These are phyloP conservation scores for Penicillium cosmopolitanum DNA, from an alignment of 495 filamentous ascomycete genomes.

Conservation along the genomic window DNA sequence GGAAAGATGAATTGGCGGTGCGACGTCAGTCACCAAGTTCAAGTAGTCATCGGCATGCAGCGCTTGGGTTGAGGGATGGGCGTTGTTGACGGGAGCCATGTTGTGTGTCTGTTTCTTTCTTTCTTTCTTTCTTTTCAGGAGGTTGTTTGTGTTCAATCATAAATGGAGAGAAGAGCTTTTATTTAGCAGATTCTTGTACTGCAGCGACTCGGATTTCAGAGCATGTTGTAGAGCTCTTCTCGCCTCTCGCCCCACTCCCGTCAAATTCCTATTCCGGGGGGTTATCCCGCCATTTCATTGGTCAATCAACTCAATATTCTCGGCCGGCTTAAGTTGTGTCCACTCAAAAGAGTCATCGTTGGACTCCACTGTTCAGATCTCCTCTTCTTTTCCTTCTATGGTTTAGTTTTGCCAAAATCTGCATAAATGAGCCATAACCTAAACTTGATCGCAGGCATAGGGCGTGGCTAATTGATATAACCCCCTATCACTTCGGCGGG, in stretches of 20 bases:
- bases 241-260: slow-evolving; percentile 25
- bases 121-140: too few relatives aligned
- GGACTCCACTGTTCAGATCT: background rate
- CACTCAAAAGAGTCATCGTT: background rate
- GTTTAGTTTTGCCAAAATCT: background rate
- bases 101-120: background rate
- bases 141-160: background rate
- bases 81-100: slow-evolving; percentile 21
- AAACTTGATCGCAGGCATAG: background rate
- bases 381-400: slow-evolving; percentile 1
- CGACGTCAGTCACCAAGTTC: slow-evolving; percentile 68
- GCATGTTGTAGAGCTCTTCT: background rate
- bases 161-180: background rate
- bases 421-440: background rate
- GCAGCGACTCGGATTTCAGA: background rate
- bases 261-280: slow-evolving; percentile 31
- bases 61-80: slow-evolving; percentile 27
- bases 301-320: background rate
- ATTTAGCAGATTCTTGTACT: background rate
- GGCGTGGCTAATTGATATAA: background rate
- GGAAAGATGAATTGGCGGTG: slow-evolving; percentile 80
- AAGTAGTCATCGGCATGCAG: slow-evolving; percentile 80
- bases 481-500: slow-evolving; percentile 1
- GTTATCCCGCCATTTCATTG: slow-evolving; percentile 6
- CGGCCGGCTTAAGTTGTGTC: background rate